Base-by-base conservation (phyloP, 257 asterid genomes). In the Petunia axillaris region DNA sequence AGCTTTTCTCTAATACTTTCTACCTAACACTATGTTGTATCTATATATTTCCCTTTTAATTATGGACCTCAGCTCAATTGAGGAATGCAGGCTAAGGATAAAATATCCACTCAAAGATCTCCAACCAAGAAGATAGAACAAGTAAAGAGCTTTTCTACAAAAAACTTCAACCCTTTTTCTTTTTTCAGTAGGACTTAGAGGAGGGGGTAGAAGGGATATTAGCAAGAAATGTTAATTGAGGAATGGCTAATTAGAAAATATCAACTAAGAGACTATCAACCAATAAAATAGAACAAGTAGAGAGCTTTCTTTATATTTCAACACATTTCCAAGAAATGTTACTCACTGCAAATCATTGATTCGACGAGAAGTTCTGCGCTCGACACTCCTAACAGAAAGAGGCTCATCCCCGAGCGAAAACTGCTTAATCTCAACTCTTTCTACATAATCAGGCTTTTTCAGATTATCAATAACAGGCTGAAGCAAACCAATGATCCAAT, bases 281-380 rank as follows among this genome's bases (percentile, higher is more conserved):
- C 25, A 25, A 25, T 25, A 25, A 25, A 25, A 25, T 25, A 25
- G 25, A 52, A 52, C 55, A 52, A 52, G 15, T 1, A 52, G 10
- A 52, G 55, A 52, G 14, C 55, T 52, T 70, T 25, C 25, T 25
- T 25, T 25, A 25, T 37, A 9, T 37, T 36, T 8, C 9, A 36
- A 4, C 73, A 36, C 4, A 64, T 35, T 64, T 40, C 14, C 13
- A 78, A 78, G 40, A 62, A 66, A 65, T 46, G 64, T 35, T 37
- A 90, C 98, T 89, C 88, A 94, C 98, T 93, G 98, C 89, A 93
- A 90, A 81, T 93, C 98, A 79, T 93, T 93, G 38, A 81, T 91
- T 36, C 97, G 88, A 38, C 98, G 95, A 59, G 97, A 93, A 68
- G 97, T 93, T 80, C 92, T 87, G 10, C 97, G 88, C 76, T 93